phyloP scores from a whole-genome alignment of 176 grass and related monocot species.

The Dactylis glomerata region DNA sequence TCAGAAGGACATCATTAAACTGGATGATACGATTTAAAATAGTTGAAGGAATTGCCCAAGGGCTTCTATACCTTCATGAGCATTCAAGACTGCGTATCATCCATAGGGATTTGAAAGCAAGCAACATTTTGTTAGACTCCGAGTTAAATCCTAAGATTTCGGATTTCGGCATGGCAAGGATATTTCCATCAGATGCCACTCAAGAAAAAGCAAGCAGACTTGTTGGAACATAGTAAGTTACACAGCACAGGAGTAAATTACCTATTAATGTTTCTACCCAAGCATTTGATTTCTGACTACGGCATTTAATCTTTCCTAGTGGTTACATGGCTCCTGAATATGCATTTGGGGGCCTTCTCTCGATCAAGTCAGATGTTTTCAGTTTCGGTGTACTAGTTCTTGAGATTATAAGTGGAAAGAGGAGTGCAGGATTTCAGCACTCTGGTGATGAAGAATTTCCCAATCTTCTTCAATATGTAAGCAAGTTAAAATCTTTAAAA shows the following conservation, averaged over 20 bases:
- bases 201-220: conserved; percentile 42
- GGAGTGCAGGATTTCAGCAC: conserved; percentile 35
- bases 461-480: conserved; percentile 49
- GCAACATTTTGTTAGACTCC: conserved; percentile 67
- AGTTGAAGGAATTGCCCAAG: conserved; percentile 32
- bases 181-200: conserved; percentile 43
- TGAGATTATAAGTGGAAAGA: conserved; percentile 57
- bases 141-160: conserved; percentile 74
- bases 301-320: conserved; percentile 23
- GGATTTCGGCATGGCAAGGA: conserved; percentile 65
- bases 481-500: background rate
- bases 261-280: conserved; percentile 21
- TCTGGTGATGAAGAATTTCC: conserved; percentile 33
- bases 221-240: conserved; percentile 73
- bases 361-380: conserved; percentile 64
- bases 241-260: background rate
- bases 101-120: conserved; percentile 68
- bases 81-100: conserved; percentile 52
- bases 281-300: conserved; percentile 23
- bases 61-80: conserved; percentile 43
- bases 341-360: conserved; percentile 46
- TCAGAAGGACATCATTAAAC: conserved; percentile 25
- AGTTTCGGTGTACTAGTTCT: conserved; percentile 59
- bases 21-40: conserved; percentile 42
- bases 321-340: conserved; percentile 78